A percentile compares a stretch with the other conserved stretches of the same genome.
These are phyloP conservation scores for Pseudogymnoascus sp. DNA, from an alignment of 2,329 filamentous ascomycete species.

Conservation along the genomic window DNA sequence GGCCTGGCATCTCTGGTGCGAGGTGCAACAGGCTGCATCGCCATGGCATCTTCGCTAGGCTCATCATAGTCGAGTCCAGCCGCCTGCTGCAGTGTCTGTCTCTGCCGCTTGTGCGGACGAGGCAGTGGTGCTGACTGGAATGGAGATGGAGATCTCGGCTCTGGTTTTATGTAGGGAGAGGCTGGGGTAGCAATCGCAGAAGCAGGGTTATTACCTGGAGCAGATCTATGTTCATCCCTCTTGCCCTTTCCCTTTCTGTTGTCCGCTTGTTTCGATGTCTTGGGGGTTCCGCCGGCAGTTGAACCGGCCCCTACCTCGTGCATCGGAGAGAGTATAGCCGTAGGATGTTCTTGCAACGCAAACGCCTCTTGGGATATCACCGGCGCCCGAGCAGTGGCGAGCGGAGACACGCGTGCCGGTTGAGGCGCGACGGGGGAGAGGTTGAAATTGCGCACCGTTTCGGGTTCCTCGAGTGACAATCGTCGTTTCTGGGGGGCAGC, in stretches of 20 bases:
- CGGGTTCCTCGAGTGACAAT: background rate
- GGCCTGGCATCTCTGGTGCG: background rate
- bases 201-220: conserved; percentile 12
- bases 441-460: conserved; percentile 51
- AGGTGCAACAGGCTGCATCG: conserved; percentile 16
- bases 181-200: conserved; percentile 33
- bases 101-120: conserved; percentile 50
- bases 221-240: conserved; percentile 42
- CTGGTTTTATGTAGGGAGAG: conserved; percentile 53
- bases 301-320: conserved; percentile 43
- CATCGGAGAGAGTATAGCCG: conserved; percentile 51
- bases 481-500: background rate
- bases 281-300: conserved; percentile 55
- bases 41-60: conserved; percentile 36
- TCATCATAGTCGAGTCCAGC: conserved; percentile 39
- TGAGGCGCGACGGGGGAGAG: conserved; percentile 67
- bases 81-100: conserved; percentile 38
- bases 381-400: conserved; percentile 40
- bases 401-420: conserved; percentile 59
- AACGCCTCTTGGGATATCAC: conserved; percentile 24
- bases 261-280: conserved; percentile 41
- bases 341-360: conserved; percentile 25
- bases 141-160: conserved; percentile 58
- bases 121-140: conserved; percentile 44
- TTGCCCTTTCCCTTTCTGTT: conserved; percentile 46